phyloP scores from a whole-genome alignment of 371 early-diverging fungal species.

The Mortierella sp. region DNA sequence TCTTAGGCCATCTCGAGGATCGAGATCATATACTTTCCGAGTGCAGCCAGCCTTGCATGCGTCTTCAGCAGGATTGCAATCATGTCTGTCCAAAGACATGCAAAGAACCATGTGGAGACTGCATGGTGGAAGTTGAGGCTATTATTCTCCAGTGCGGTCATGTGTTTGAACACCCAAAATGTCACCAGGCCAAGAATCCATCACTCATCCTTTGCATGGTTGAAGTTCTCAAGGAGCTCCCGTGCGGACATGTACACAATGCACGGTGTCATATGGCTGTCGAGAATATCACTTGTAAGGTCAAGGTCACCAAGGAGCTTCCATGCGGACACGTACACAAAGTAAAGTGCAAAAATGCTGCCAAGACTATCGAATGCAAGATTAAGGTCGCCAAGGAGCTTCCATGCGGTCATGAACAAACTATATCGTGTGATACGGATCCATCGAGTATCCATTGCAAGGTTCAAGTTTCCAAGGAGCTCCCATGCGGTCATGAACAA shows the following conservation, averaged over 20 bases:
- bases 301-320: too few relatives aligned
- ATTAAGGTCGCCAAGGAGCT: too few relatives aligned
- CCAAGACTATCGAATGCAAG: too few relatives aligned
- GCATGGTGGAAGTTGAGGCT: constrained; percentile 26
- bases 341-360: too few relatives aligned
- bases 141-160: constrained; percentile 51
- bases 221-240: constrained; percentile 24
- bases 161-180: constrained; percentile 17
- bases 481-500: too few relatives aligned
- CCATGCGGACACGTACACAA: too few relatives aligned
- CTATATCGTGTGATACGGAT: too few relatives aligned
- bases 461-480: too few relatives aligned
- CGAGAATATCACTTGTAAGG: background rate
- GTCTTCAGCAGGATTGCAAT: constrained; percentile 43
- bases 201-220: constrained; percentile 20
- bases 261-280: constrained; percentile 22
- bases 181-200: constrained; percentile 33
- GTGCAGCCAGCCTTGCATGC: constrained; percentile 56
- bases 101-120: constrained; percentile 56
- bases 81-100: constrained; percentile 56
- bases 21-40: constrained; percentile 13
- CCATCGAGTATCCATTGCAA: too few relatives aligned
- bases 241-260: constrained; percentile 55
- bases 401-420: too few relatives aligned
- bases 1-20: constrained; percentile 42